phyloP scores from a whole-genome alignment of 495 filamentous ascomycete species.

The Penicillium turbatum region DNA sequence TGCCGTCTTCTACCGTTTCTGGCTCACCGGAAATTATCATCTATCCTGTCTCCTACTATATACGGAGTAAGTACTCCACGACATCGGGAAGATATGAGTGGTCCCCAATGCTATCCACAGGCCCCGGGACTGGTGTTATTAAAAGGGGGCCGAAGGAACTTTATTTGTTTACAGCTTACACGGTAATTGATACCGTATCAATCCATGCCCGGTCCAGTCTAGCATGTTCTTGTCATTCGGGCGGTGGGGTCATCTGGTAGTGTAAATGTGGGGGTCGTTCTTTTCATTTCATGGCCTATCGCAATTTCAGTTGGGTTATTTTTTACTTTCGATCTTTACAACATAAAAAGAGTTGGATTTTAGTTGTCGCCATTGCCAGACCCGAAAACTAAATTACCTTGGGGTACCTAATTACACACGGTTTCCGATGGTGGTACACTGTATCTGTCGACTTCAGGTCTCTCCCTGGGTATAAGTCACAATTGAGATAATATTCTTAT shows the following conservation, averaged over 20 bases:
- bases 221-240: slow-evolving; percentile 4
- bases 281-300: slow-evolving; percentile 12
- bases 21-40: not conserved
- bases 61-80: not conserved
- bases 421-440: slow-evolving; percentile 10
- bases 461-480: too few species aligned
- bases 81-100: not conserved
- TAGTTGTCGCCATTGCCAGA: too few species aligned
- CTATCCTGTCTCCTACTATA: not conserved
- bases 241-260: slow-evolving; percentile 3
- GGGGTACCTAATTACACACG: not conserved
- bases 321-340: not conserved
- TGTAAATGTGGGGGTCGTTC: slow-evolving; percentile 10
- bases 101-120: not conserved
- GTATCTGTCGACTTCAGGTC: too few species aligned
- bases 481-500: too few species aligned
- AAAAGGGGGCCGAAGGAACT: not conserved
- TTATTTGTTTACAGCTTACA: not conserved
- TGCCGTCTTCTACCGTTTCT: not conserved
- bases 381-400: not conserved
- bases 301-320: too few species aligned
- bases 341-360: too few species aligned
- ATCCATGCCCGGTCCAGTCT: slow-evolving; percentile 7
- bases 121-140: not conserved
- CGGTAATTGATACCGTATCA: not conserved